phyloP scores from a whole-genome alignment of 139 green algal genomes.

The Eudorina sp. region DNA sequence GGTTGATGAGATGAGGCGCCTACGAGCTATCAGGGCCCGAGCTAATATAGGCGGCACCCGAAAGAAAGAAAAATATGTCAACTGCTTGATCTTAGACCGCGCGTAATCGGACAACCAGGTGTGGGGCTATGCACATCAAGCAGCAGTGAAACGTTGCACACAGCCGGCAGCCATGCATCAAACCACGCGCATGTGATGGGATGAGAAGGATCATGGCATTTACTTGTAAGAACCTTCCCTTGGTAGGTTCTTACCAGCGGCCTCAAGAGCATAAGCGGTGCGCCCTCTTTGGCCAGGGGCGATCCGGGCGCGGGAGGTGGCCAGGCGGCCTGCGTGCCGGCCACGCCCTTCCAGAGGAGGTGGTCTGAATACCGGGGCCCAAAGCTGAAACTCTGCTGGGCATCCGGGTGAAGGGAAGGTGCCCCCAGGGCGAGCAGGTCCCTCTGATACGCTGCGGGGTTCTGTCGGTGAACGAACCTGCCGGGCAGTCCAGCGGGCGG shows the following conservation, averaged over 20 bases:
- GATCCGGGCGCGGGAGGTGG: constrained; percentile 10
- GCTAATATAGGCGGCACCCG: too few species aligned
- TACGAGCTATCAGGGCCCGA: too few species aligned
- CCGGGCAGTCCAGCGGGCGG: neutral
- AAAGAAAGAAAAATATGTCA: too few species aligned
- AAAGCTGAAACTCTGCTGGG: neutral
- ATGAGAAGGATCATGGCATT: neutral
- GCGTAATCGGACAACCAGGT: too few species aligned
- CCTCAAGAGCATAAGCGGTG: neutral
- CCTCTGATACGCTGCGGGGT: neutral
- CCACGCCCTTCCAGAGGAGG: neutral
- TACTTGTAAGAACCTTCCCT: neutral
- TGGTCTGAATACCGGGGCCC: neutral
- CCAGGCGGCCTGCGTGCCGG: neutral
- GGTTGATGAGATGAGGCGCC: too few species aligned
- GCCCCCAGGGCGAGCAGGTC: neutral
- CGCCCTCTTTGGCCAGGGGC: neutral
- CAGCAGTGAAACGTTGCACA: neutral
- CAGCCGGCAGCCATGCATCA: neutral
- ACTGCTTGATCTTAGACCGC: too few species aligned
- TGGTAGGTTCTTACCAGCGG: neutral
- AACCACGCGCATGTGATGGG: neutral
- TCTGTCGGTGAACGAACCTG: constrained; percentile 41
- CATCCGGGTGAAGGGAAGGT: neutral
- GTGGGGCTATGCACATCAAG: neutral